Percentiles rank a stretch among this genome's conserved stretches.
These are phyloP conservation scores for Penstemon eatonii DNA, from an alignment of 257 asterid species.

Conservation along the genomic window DNA sequence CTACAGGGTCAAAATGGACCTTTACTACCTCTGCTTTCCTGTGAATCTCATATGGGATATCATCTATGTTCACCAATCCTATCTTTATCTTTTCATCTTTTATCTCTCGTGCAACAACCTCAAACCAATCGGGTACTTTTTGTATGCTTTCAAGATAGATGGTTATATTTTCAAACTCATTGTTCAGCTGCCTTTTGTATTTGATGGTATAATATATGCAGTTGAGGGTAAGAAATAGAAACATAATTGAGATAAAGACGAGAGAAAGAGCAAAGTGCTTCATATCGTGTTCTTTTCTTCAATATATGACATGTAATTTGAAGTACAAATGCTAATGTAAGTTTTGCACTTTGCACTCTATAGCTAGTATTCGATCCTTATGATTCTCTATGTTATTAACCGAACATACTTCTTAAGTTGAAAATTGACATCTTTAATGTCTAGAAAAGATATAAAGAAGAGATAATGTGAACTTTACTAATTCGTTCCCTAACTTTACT, in stretches of 20 bases:
- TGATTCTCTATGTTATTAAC: slow-evolving; percentile 25
- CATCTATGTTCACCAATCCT: slow-evolving; percentile 36
- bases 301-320: background rate
- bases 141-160: slow-evolving; percentile 18
- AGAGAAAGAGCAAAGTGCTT: slow-evolving; percentile 37
- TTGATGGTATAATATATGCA: slow-evolving; percentile 38
- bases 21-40: slow-evolving; percentile 23
- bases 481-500: too few species aligned
- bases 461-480: too few species aligned
- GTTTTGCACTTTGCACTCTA: slow-evolving; percentile 22
- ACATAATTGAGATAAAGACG: slow-evolving; percentile 39
- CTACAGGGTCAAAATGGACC: slow-evolving; percentile 44
- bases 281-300: background rate
- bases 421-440: too few species aligned
- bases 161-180: slow-evolving; percentile 27
- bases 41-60: slow-evolving; percentile 11
- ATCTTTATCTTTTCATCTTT: slow-evolving; percentile 29
- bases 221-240: slow-evolving; percentile 42
- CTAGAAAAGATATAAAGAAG: too few species aligned
- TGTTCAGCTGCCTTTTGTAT: slow-evolving; percentile 27
- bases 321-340: slow-evolving; percentile 7
- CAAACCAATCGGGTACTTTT: slow-evolving; percentile 36
- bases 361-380: slow-evolving; percentile 25
- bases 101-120: slow-evolving; percentile 37
- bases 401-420: too few species aligned